These are phyloP conservation scores for Panellus pusillus DNA, from an alignment of 768 basidiomycete genomes.

Conservation along the genomic window DNA sequence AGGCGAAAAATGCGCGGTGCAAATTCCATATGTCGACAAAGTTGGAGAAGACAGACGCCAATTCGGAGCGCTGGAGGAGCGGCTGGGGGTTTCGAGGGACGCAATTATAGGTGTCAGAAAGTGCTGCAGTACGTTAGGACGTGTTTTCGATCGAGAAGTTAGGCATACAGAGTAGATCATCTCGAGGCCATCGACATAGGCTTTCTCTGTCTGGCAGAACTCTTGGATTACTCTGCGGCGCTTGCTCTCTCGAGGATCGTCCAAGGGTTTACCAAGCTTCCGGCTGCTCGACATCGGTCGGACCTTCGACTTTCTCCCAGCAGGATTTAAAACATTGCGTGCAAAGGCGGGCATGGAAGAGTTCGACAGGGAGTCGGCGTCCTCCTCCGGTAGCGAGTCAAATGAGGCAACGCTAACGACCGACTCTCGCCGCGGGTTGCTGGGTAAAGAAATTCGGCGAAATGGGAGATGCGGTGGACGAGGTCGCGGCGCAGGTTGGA, in stretches of 20 bases:
- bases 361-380: slow-evolving; percentile 25
- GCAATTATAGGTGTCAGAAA: slow-evolving; percentile 79
- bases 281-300: slow-evolving; percentile 39
- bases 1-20: slow-evolving; percentile 70
- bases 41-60: slow-evolving; percentile 81
- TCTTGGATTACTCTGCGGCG: slow-evolving; percentile 73
- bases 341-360: slow-evolving; percentile 33
- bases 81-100: slow-evolving; percentile 70
- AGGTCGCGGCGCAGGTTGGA: slow-evolving; percentile 34
- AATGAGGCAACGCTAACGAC: slow-evolving; percentile 72
- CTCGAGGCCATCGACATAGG: slow-evolving; percentile 80
- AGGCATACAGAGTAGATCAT: slow-evolving; percentile 75
- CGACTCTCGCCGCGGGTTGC: slow-evolving; percentile 57
- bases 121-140: slow-evolving; percentile 46
- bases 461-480: slow-evolving; percentile 56
- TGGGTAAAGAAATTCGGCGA: slow-evolving; percentile 61
- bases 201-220: slow-evolving; percentile 78
- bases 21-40: slow-evolving; percentile 92
- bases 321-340: slow-evolving; percentile 25
- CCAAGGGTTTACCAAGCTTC: slow-evolving; percentile 40
- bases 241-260: slow-evolving; percentile 55
- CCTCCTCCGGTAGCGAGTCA: slow-evolving; percentile 69
- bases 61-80: slow-evolving; percentile 64
- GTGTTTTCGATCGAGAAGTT: neutral
- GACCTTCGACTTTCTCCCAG: slow-evolving; percentile 28